Evolutionary conservation across 2,329 filamentous ascomycete genomes (phyloP).

Genomic region (Aspergillus oerlinghausenensis): DNA sequence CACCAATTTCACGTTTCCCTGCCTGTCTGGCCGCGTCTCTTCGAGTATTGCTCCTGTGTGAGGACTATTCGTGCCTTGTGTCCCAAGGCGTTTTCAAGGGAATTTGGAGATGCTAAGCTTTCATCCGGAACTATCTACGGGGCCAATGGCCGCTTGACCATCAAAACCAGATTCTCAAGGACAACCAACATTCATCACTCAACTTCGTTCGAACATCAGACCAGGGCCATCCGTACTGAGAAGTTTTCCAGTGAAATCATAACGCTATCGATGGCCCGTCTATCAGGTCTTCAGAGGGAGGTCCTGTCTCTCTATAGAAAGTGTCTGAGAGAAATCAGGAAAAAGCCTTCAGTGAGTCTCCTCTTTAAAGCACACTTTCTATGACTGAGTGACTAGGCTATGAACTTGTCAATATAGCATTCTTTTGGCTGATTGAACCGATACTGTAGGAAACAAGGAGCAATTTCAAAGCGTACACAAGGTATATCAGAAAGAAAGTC

Average conservation of each 20-base stretch:
- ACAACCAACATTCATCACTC: not conserved
- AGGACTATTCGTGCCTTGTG: not conserved
- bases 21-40: not conserved
- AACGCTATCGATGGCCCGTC: constrained; percentile 34
- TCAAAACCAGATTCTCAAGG: not conserved
- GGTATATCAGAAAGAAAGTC: constrained; percentile 27
- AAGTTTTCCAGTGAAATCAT: not conserved
- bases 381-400: not conserved
- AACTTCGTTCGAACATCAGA: not conserved
- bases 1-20: not conserved
- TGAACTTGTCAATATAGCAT: not conserved
- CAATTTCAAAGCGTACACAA: constrained; percentile 40
- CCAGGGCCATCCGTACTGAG: not conserved
- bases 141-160: not conserved
- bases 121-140: not conserved
- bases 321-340: constrained; percentile 74
- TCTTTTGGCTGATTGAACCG: not conserved
- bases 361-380: not conserved
- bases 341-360: constrained; percentile 68
- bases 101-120: not conserved
- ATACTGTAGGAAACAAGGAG: constrained; percentile 32
- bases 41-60: not conserved
- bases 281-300: constrained; percentile 87
- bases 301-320: constrained; percentile 81
- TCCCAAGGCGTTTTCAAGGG: too few species aligned